Percentiles rank a stretch among this genome's conserved stretches.
phyloP scores from a whole-genome alignment of 1,139 yeast species.

The Debaryomyces fabryi region DNA sequence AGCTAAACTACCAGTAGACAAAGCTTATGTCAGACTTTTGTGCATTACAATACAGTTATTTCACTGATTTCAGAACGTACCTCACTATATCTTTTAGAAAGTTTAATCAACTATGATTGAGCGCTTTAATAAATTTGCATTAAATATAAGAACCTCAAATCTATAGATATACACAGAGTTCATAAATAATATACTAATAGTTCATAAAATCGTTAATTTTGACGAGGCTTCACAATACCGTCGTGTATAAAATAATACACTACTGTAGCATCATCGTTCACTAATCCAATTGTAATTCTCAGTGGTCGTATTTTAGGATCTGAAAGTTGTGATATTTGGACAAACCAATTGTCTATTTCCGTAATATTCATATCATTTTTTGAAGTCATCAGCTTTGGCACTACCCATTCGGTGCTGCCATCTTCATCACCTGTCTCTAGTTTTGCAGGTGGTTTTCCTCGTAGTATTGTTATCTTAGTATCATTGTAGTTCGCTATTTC shows the following conservation, averaged over 20 bases:
- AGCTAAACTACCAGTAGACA: conserved; percentile 4
- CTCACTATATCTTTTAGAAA: neutral
- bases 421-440: conserved; percentile 27
- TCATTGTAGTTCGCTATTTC: conserved; percentile 6
- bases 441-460: conserved; percentile 37
- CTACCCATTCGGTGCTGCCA: conserved; percentile 36
- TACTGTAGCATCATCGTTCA: conserved; percentile 66
- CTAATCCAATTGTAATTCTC: conserved; percentile 56
- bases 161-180: conserved; percentile 3
- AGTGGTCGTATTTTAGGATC: conserved; percentile 25
- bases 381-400: conserved; percentile 26
- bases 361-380: conserved; percentile 20
- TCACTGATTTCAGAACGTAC: neutral
- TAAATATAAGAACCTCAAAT: neutral
- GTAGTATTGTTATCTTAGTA: conserved; percentile 16
- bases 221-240: conserved; percentile 63
- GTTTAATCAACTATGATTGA: too few species aligned
- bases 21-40: neutral
- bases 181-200: neutral
- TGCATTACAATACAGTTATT: neutral
- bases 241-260: conserved; percentile 67
- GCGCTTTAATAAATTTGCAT: neutral
- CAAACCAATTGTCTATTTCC: conserved; percentile 39
- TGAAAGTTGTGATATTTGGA: conserved; percentile 16
- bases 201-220: conserved; percentile 34